Conservation (phyloP, 495 filamentous ascomycete genomes). For the Staphylotrichum longicolle region DNA sequence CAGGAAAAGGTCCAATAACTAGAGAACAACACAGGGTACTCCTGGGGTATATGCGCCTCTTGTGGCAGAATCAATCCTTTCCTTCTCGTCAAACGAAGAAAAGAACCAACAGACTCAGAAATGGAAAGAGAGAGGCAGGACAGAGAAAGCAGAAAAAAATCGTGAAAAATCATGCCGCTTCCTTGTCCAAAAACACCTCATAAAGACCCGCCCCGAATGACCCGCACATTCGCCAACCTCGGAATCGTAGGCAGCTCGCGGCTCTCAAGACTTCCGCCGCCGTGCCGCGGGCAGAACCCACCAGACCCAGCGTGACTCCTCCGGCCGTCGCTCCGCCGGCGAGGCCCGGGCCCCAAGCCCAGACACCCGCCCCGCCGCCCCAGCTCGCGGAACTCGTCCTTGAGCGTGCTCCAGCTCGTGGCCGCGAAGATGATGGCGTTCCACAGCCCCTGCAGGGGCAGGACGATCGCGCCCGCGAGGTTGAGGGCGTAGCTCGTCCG, state of each 20-base stretch:
- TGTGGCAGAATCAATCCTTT: neutral
- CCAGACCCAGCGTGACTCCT: neutral
- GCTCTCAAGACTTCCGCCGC: neutral
- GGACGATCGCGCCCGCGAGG: conserved; percentile 65
- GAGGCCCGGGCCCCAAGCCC: neutral
- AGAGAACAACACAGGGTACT: too few species aligned
- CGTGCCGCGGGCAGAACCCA: neutral
- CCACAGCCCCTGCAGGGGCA: conserved; percentile 85
- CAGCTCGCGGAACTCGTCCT: conserved; percentile 28
- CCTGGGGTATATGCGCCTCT: conserved; percentile 10
- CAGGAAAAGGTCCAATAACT: too few species aligned
- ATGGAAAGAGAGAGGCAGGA: neutral
- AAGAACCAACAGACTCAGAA: neutral
- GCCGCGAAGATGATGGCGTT: conserved; percentile 76
- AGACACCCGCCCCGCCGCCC: neutral
- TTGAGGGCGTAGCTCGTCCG: conserved; percentile 64
- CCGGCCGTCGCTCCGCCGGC: neutral
- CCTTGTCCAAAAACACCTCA: neutral
- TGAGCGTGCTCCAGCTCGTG: conserved; percentile 48
- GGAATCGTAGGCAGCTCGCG: neutral
- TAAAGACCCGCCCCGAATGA: conserved; percentile 20
- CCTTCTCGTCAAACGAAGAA: neutral
- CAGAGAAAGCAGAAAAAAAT: neutral
- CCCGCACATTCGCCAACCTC: conserved; percentile 14
- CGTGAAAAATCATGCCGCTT: neutral